Conservation (phyloP, 1,284 basidiomycete species). For the Cryptococcus sp. region DNA sequence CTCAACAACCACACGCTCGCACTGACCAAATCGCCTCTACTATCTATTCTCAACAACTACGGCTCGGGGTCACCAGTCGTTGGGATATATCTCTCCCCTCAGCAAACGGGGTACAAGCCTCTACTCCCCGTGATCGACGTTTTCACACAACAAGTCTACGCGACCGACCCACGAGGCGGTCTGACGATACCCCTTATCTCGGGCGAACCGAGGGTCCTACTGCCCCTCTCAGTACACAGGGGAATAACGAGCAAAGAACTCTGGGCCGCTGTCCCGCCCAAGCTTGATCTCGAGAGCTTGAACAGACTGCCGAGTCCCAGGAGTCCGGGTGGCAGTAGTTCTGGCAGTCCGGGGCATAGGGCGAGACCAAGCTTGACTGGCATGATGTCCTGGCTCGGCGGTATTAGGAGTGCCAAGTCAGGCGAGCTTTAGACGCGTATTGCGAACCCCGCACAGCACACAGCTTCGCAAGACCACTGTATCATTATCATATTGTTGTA, state of each 20-base stretch:
- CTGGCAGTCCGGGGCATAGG: slow-evolving; percentile 14
- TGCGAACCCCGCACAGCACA: too few relatives aligned
- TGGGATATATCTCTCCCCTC: slow-evolving; percentile 33
- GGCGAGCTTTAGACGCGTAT: neutral
- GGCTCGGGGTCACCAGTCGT: slow-evolving; percentile 55
- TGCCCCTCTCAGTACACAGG: slow-evolving; percentile 34
- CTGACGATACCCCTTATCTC: slow-evolving; percentile 38
- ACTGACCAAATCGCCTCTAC: slow-evolving; percentile 66
- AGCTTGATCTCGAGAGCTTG: slow-evolving; percentile 8
- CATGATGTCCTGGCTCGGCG: slow-evolving; percentile 24
- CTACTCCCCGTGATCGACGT: slow-evolving; percentile 65
- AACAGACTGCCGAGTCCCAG: neutral
- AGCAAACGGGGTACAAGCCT: slow-evolving; percentile 55
- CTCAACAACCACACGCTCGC: slow-evolving; percentile 58
- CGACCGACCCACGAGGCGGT: slow-evolving; percentile 57
- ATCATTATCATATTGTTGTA: neutral
- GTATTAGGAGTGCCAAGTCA: neutral
- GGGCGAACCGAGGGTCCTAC: slow-evolving; percentile 47
- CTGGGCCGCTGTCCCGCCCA: slow-evolving; percentile 5
- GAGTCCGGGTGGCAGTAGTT: slow-evolving; percentile 2
- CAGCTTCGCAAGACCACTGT: neutral
- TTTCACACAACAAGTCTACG: slow-evolving; percentile 60
- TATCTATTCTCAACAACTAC: slow-evolving; percentile 67
- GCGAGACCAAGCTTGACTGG: slow-evolving; percentile 20
- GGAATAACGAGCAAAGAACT: slow-evolving; percentile 14